Evolutionary conservation across 1,284 basidiomycete genomes (phyloP).

Genomic region (Mycena sp.): DNA sequence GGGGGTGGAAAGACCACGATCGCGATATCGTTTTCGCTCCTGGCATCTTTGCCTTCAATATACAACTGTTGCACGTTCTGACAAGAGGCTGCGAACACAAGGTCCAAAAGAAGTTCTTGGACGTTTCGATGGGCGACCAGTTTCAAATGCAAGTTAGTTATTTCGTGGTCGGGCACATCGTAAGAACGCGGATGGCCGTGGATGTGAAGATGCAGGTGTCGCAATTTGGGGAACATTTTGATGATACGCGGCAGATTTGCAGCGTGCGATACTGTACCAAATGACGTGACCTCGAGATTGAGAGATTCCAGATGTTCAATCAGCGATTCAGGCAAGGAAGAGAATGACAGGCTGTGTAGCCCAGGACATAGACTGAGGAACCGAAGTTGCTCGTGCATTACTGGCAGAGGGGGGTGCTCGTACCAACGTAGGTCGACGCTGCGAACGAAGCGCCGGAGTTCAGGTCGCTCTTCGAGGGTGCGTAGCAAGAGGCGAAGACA

Average conservation of each 20-base stretch:
- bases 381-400: background rate
- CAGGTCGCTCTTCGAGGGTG: conserved; percentile 23
- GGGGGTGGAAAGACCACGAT: background rate
- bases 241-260: conserved; percentile 7
- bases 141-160: background rate
- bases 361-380: conserved; percentile 14
- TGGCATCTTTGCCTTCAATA: background rate
- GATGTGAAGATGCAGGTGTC: conserved; percentile 16
- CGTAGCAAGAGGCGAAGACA: conserved; percentile 26
- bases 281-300: conserved; percentile 12
- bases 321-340: conserved; percentile 6
- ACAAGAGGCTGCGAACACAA: background rate
- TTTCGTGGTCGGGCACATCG: conserved; percentile 3
- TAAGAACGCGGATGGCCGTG: conserved; percentile 1
- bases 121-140: background rate
- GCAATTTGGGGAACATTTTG: background rate
- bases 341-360: conserved; percentile 21
- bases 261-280: conserved; percentile 11
- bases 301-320: conserved; percentile 13
- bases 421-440: conserved; percentile 24
- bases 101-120: conserved; percentile 1
- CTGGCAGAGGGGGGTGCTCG: background rate
- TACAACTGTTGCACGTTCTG: too few relatives aligned
- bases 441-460: conserved; percentile 19
- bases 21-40: background rate